Base-by-base conservation (phyloP, 2,329 filamentous ascomycete genomes). In the Plenodomus tracheiphilus region DNA sequence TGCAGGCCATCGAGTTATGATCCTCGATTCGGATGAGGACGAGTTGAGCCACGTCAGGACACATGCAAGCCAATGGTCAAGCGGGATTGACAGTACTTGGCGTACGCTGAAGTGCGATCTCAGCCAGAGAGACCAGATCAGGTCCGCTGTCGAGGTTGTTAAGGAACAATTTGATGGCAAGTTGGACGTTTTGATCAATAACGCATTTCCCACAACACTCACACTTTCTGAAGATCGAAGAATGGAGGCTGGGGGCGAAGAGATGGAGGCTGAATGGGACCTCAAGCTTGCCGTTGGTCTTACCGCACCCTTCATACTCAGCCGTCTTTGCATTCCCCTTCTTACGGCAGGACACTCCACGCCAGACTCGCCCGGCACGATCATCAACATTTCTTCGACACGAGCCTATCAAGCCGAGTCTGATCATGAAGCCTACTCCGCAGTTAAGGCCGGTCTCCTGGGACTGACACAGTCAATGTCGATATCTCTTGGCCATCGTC, bases 381-480 rank as follows among this genome's bases (percentile, higher is more conserved):
- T 73, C 18, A 71, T 81, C 46, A 75, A 80, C 56, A 74, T 82
- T 28, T 78, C 77, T 0, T 79, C 77, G 1, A 81, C 79, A 6
- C 72, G 79, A 20, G 79, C 78, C 0, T 64, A 74, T 39, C 78
- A 80, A 68, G 71, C 74, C 34, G 79, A 81, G 59, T 61, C 72
- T 0, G 70, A 79, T 45, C 77, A 78, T 47, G 79, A 81, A 62
- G 74, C 73, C 1, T 81, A 81, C 47, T 75, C 76, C 1, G 68
- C 78, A 0, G 77, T 74, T 0, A 81, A 82, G 63, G 79, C 78
- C 2, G 78, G 78, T 0, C 59, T 82, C 19, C 60, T 81, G 8
- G 79, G 79, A 0, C 58, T 82, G 21, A 77, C 75, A 41, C 78
- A 80, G 54, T 74, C 74, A 9, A 74, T 81, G 74, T 74, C 76